phyloP scores from a whole-genome alignment of 129 eudicot species.

The Tagetes patula region DNA sequence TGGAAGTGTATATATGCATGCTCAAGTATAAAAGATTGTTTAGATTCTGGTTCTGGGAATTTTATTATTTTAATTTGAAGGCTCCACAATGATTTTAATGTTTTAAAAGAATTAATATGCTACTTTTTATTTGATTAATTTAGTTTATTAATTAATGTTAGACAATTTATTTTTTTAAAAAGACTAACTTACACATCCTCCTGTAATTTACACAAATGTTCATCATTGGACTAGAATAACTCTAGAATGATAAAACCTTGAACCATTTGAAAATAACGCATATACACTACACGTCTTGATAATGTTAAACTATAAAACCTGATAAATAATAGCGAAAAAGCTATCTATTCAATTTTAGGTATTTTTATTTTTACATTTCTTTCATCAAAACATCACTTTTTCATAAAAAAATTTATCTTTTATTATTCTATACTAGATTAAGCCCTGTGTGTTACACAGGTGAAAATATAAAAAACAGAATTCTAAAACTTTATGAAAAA shows the following conservation, averaged over 20 bases:
- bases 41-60: slow-evolving; percentile 9
- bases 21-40: neutral
- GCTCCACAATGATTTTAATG: neutral
- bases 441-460: no score
- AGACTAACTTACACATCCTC: neutral
- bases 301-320: no score
- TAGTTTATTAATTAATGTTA: neutral
- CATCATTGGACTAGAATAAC: no score
- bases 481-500: neutral
- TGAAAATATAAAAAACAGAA: no score
- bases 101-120: neutral
- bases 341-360: neutral
- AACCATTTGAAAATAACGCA: no score
- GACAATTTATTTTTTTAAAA: neutral
- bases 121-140: neutral
- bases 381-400: neutral
- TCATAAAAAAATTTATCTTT: neutral
- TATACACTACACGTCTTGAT: no score
- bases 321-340: no score
- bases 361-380: neutral
- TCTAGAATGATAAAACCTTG: no score
- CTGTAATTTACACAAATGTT: no score
- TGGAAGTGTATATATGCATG: slow-evolving; percentile 21
- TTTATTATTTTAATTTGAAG: slow-evolving; percentile 7
- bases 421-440: neutral